phyloP scores from a whole-genome alignment of 2,329 filamentous ascomycete genomes.

The Xylaria sp. region DNA sequence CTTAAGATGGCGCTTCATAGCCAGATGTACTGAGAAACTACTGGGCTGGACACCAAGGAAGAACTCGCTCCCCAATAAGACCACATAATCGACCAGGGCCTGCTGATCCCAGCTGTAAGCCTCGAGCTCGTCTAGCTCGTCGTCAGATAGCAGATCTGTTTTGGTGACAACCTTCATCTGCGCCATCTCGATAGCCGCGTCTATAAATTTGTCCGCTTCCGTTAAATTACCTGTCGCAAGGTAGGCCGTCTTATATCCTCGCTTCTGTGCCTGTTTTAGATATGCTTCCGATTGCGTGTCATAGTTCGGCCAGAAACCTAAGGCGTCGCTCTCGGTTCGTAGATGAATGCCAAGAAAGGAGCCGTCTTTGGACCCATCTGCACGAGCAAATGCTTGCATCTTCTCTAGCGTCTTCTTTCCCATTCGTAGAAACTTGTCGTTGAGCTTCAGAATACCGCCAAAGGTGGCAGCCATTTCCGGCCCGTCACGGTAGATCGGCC shows the following conservation, averaged over 20 bases:
- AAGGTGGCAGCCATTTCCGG: constrained; percentile 60
- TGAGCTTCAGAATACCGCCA: constrained; percentile 56
- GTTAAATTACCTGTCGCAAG: constrained; percentile 59
- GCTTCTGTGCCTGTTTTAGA: constrained; percentile 49
- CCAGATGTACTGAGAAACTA: constrained; percentile 61
- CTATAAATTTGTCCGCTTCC: constrained; percentile 55
- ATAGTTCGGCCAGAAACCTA: constrained; percentile 60
- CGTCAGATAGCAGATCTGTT: constrained; percentile 50
- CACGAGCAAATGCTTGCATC: constrained; percentile 50
- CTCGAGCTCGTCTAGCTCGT: constrained; percentile 51
- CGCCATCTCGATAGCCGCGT: constrained; percentile 49
- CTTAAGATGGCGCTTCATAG: constrained; percentile 58
- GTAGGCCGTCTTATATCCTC: constrained; percentile 55
- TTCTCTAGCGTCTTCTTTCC: constrained; percentile 52
- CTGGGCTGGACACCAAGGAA: constrained; percentile 60
- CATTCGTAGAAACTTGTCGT: constrained; percentile 56
- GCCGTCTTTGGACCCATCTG: constrained; percentile 41
- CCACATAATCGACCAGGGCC: constrained; percentile 56
- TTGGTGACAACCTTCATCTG: constrained; percentile 55
- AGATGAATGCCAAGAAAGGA: constrained; percentile 58
- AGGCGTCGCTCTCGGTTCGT: constrained; percentile 60
- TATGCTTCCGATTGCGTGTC: constrained; percentile 56
- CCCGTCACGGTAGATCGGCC: constrained; percentile 59
- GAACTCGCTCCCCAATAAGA: constrained; percentile 54
- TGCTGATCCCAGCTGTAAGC: constrained; percentile 59